Evolutionary conservation across 495 filamentous ascomycete genomes (phyloP).

Genomic region (Tuber borchii): DNA sequence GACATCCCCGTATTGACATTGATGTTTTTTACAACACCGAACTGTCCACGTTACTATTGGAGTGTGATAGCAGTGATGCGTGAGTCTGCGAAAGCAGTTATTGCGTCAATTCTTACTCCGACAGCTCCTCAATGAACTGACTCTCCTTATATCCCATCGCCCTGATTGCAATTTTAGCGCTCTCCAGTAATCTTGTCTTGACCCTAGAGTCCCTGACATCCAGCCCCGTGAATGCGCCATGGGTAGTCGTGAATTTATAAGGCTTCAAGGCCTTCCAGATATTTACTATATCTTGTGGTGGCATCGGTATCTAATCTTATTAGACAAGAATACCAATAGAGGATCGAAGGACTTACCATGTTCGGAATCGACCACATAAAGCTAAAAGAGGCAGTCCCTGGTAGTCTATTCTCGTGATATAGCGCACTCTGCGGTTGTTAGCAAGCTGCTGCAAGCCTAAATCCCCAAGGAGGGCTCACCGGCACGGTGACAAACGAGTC

Average conservation of each 20-base stretch:
- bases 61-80: neutral
- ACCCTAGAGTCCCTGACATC: slow-evolving; percentile 54
- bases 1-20: neutral
- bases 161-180: slow-evolving; percentile 63
- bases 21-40: neutral
- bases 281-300: slow-evolving; percentile 50
- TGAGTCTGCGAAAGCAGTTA: neutral
- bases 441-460: slow-evolving; percentile 22
- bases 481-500: slow-evolving; percentile 66
- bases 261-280: slow-evolving; percentile 53
- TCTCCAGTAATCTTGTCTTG: slow-evolving; percentile 62
- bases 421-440: slow-evolving; percentile 30
- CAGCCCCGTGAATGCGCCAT: slow-evolving; percentile 58
- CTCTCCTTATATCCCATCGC: slow-evolving; percentile 53
- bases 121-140: slow-evolving; percentile 43
- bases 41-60: neutral
- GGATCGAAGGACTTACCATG: slow-evolving; percentile 44
- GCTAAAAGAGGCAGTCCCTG: slow-evolving; percentile 56
- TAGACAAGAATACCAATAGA: neutral
- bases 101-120: slow-evolving; percentile 32
- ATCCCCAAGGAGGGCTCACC: slow-evolving; percentile 37
- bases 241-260: slow-evolving; percentile 57
- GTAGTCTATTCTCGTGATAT: slow-evolving; percentile 48
- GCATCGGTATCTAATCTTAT: slow-evolving; percentile 53
- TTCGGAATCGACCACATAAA: slow-evolving; percentile 81